These are phyloP conservation scores for Rhodomyrtus psidioides DNA, from an alignment of 441 rosid species.

Conservation along the genomic window DNA sequence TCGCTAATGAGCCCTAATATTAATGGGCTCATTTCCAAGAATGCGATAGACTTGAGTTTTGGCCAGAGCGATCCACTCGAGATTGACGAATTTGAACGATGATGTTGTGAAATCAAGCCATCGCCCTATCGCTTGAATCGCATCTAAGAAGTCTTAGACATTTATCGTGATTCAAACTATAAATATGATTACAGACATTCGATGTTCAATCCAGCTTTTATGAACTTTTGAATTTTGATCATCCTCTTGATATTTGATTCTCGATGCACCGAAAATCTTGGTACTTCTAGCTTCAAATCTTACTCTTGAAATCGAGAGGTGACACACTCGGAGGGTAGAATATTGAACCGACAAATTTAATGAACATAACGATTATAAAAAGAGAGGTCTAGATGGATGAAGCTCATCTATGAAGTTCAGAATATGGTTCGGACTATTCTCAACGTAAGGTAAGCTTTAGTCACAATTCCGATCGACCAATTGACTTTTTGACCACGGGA, in stretches of 20 bases:
- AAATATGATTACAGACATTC: accelerated
- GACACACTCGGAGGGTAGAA: not conserved
- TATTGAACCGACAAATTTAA: not conserved
- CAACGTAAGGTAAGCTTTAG: not conserved
- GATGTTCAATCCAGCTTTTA: not conserved
- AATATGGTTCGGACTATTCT: not conserved
- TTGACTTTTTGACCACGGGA: not conserved
- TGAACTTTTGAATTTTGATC: not conserved
- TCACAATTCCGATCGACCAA: not conserved
- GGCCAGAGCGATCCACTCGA: not conserved
- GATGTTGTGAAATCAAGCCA: not conserved
- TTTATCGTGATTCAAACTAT: accelerated
- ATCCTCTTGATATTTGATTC: not conserved
- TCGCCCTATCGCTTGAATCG: not conserved
- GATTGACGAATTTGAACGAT: not conserved
- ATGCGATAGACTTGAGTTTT: not conserved
- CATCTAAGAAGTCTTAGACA: not conserved
- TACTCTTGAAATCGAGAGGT: not conserved
- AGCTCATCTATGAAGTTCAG: not conserved
- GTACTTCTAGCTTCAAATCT: not conserved
- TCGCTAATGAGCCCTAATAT: not conserved
- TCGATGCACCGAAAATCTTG: not conserved
- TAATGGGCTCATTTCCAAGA: not conserved
- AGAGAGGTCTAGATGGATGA: not conserved
- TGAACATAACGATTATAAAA: not conserved